phyloP scores from a whole-genome alignment of 2,329 filamentous ascomycete genomes.

The Fusarium buharicum region DNA sequence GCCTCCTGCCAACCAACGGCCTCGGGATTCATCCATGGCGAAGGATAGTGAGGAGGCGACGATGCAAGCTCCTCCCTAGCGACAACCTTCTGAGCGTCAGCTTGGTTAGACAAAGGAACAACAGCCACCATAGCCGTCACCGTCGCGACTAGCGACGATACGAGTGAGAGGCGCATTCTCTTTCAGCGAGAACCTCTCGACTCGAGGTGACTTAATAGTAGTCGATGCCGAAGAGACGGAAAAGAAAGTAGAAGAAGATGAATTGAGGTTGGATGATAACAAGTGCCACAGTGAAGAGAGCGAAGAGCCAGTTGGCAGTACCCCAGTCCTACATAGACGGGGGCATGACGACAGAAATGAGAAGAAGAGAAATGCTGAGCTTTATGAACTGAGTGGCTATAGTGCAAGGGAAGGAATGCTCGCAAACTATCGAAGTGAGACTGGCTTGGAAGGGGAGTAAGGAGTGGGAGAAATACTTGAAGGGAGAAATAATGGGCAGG shows the following conservation, averaged over 20 bases:
- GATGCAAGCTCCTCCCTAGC: conserved; percentile 46
- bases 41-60: conserved; percentile 78
- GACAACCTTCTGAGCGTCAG: conserved; percentile 43
- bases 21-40: conserved; percentile 83
- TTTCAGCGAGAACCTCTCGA: neutral
- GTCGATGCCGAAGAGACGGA: neutral
- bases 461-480: neutral
- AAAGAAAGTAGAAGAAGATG: neutral
- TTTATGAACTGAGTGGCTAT: neutral
- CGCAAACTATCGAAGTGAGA: neutral
- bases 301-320: neutral
- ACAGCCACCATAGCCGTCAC: conserved; percentile 6
- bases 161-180: conserved; percentile 28
- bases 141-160: conserved; percentile 5
- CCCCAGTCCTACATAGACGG: no score
- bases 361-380: neutral
- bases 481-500: neutral
- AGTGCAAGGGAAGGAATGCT: neutral
- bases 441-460: neutral
- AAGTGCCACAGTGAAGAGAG: neutral
- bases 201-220: neutral
- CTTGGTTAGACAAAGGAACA: conserved; percentile 18
- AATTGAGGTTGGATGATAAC: no score
- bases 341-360: neutral
- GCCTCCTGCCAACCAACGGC: conserved; percentile 79